These are phyloP conservation scores for Metschnikowia drakensbergensis DNA, from an alignment of 805 yeast species.

Conservation along the genomic window DNA sequence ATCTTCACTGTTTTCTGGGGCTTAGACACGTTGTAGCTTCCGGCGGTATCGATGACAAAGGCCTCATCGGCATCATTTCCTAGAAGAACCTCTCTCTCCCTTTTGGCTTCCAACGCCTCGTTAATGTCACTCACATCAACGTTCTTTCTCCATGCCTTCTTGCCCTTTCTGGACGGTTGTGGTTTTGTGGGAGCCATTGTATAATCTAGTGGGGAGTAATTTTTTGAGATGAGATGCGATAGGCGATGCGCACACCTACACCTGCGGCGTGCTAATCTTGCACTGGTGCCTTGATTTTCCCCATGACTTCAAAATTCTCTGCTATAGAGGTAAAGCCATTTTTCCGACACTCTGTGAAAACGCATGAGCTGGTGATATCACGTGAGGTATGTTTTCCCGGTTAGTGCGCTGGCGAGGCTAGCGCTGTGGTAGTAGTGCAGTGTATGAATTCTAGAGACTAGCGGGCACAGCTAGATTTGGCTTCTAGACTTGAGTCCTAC, in stretches of 20 bases:
- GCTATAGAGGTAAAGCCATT: no score
- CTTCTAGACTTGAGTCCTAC: no score
- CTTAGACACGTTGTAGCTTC: constrained; percentile 33
- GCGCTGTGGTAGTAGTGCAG: no score
- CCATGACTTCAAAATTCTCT: no score
- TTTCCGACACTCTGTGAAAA: no score
- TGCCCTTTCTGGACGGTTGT: constrained; percentile 89
- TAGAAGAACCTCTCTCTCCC: constrained; percentile 55
- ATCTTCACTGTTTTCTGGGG: constrained; percentile 49
- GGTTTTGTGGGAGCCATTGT: constrained; percentile 20
- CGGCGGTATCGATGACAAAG: constrained; percentile 42
- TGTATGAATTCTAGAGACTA: no score
- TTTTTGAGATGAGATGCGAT: constrained; percentile 6
- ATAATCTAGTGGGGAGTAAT: constrained; percentile 1
- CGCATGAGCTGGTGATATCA: no score
- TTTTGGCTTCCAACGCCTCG: constrained; percentile 58
- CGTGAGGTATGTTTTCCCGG: no score
- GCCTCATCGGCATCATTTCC: constrained; percentile 49
- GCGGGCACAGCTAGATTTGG: no score
- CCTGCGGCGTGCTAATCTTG: not conserved
- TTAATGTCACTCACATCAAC: constrained; percentile 82
- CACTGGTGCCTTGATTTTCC: no score
- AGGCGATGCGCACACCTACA: constrained; percentile 6
- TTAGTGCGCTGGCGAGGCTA: no score
- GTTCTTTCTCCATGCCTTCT: constrained; percentile 89